Evolutionary conservation across 169 alveolate genomes (phyloP).

Genomic region (Cystoisospora suis): DNA sequence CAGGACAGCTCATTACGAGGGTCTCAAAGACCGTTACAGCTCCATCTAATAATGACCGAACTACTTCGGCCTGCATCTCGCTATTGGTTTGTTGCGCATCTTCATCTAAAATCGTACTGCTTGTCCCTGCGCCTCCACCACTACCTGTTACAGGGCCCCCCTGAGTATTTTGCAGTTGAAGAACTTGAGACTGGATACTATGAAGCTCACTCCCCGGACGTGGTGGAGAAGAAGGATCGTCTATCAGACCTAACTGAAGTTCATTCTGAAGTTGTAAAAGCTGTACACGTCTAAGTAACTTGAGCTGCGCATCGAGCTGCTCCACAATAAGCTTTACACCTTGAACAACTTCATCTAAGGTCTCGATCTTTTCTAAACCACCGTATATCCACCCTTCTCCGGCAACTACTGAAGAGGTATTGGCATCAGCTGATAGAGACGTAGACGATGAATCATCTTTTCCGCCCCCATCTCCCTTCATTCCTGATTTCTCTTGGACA

Average conservation of each 20-base stretch:
- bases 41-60: slow-evolving; percentile 19
- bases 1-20: slow-evolving; percentile 44
- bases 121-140: background rate
- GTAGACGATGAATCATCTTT: slow-evolving; percentile 12
- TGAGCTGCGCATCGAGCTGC: slow-evolving; percentile 54
- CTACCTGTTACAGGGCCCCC: background rate
- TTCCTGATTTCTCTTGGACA: slow-evolving; percentile 6
- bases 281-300: slow-evolving; percentile 56
- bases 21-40: slow-evolving; percentile 23
- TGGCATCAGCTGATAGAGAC: background rate
- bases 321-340: slow-evolving; percentile 51
- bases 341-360: slow-evolving; percentile 47
- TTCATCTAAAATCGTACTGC: slow-evolving; percentile 2
- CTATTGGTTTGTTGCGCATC: slow-evolving; percentile 47
- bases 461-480: slow-evolving; percentile 29
- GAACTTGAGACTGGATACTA: background rate
- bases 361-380: slow-evolving; percentile 50
- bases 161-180: background rate
- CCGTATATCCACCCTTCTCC: slow-evolving; percentile 61
- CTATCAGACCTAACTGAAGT: slow-evolving; percentile 41
- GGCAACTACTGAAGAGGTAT: slow-evolving; percentile 18
- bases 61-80: slow-evolving; percentile 37
- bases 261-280: slow-evolving; percentile 37
- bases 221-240: slow-evolving; percentile 44
- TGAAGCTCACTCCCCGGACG: background rate